These are phyloP conservation scores for Flueggea neowawraea DNA, from an alignment of 441 rosid species.

Conservation along the genomic window DNA sequence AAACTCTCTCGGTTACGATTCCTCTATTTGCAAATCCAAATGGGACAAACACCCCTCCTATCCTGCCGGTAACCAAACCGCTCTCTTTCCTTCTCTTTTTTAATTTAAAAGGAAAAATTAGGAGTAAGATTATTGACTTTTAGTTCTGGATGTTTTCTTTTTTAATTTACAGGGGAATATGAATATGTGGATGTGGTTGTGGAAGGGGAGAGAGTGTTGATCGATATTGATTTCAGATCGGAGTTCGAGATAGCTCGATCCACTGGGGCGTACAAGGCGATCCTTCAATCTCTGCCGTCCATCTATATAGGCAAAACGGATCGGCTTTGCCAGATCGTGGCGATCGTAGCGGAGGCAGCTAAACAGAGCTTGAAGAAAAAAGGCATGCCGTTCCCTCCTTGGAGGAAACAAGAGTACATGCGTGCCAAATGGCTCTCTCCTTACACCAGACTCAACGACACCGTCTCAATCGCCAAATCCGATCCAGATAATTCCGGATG, in stretches of 20 bases:
- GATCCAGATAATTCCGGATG: slow-evolving; percentile 1
- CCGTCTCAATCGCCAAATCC: slow-evolving; percentile 11
- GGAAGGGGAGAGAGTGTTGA: slow-evolving; percentile 62
- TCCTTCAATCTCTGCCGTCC: slow-evolving; percentile 72
- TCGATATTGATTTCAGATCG: slow-evolving; percentile 86
- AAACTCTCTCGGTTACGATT: slow-evolving; percentile 55
- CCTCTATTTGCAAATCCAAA: slow-evolving; percentile 84
- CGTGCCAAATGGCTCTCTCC: slow-evolving; percentile 88
- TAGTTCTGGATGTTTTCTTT: no score
- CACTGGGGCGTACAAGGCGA: slow-evolving; percentile 61
- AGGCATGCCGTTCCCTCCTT: slow-evolving; percentile 90
- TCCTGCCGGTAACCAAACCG: slow-evolving; percentile 56
- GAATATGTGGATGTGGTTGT: slow-evolving; percentile 78
- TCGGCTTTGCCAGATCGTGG: slow-evolving; percentile 67
- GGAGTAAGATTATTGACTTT: no score
- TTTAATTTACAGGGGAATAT: slow-evolving; percentile 59
- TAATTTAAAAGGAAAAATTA: no score
- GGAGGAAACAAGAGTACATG: slow-evolving; percentile 91
- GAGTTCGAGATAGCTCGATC: slow-evolving; percentile 92
- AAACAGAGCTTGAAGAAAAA: slow-evolving; percentile 87
- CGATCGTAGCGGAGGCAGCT: slow-evolving; percentile 82
- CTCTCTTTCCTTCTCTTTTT: background rate
- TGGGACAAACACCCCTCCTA: slow-evolving; percentile 71
- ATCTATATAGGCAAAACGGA: slow-evolving; percentile 84
- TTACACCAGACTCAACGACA: slow-evolving; percentile 29